A percentile compares a stretch with the other conserved stretches of the same genome.
These are phyloP conservation scores for Bolboschoenoplectus hybrid DNA, from an alignment of 202 grass and related monocot genomes.

Conservation along the genomic window DNA sequence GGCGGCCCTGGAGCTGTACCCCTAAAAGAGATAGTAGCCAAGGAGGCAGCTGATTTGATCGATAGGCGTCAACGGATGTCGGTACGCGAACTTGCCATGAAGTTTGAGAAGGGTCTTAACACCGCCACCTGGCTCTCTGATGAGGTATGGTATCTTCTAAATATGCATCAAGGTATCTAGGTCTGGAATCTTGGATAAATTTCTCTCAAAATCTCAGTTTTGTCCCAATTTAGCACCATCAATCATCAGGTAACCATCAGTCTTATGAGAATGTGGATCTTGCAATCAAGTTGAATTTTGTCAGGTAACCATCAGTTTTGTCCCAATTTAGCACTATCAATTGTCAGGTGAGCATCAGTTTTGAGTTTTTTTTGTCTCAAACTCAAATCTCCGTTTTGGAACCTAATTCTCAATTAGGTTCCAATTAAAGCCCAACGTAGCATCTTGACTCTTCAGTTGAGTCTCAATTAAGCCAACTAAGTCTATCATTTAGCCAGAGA, in stretches of 20 bases:
- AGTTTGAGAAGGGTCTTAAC: slow-evolving; percentile 88
- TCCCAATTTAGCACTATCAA: too few species aligned
- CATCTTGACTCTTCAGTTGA: not conserved
- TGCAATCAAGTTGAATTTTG: not conserved
- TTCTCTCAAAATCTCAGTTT: not conserved
- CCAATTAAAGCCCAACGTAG: not conserved
- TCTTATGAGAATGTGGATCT: not conserved
- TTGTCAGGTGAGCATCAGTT: too few species aligned
- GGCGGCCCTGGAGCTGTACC: slow-evolving; percentile 44
- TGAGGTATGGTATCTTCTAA: slow-evolving; percentile 55
- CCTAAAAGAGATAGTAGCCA: slow-evolving; percentile 75
- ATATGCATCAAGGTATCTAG: not conserved
- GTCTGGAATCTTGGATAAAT: not conserved
- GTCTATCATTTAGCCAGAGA: not conserved
- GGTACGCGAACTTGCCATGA: slow-evolving; percentile 88
- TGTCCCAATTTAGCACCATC: not conserved
- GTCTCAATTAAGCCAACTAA: not conserved
- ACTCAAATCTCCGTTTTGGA: not conserved
- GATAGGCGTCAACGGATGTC: slow-evolving; percentile 74
- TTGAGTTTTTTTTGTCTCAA: too few species aligned
- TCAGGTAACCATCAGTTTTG: too few species aligned
- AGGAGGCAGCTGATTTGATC: slow-evolving; percentile 70
- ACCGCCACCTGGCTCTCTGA: slow-evolving; percentile 82
- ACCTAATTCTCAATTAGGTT: slow-evolving; percentile 29
- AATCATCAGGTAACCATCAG: not conserved